These are phyloP conservation scores for Gossypium thurberi DNA, from an alignment of 345 rosid species.

Conservation along the genomic window DNA sequence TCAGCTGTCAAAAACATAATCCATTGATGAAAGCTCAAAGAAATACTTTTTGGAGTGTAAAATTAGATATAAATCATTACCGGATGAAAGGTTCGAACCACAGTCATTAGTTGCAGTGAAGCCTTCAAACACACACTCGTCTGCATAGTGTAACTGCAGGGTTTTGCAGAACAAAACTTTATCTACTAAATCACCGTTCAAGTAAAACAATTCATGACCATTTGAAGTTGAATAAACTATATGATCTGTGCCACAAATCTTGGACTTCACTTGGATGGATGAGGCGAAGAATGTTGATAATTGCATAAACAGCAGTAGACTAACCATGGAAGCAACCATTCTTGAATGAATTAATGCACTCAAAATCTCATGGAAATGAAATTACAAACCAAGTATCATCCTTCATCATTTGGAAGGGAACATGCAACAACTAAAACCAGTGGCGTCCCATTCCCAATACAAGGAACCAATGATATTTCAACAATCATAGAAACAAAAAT, in stretches of 20 bases:
- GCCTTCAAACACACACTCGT: conserved; percentile 36
- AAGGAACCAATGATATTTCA: neutral
- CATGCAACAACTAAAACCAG: neutral
- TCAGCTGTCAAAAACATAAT: conserved; percentile 30
- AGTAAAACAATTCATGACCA: conserved; percentile 36
- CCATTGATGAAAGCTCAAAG: conserved; percentile 6
- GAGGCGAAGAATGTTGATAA: conserved; percentile 33
- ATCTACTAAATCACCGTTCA: conserved; percentile 54
- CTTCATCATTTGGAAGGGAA: conserved; percentile 12
- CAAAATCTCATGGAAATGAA: conserved; percentile 12
- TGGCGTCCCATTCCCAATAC: neutral
- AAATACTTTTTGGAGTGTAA: neutral
- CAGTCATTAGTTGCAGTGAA: conserved; percentile 32
- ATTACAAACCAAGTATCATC: neutral
- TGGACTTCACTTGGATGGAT: conserved; percentile 34
- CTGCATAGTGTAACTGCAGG: conserved; percentile 36
- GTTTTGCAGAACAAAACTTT: conserved; percentile 47
- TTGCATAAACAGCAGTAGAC: conserved; percentile 37
- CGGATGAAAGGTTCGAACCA: conserved; percentile 32
- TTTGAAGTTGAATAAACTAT: conserved; percentile 36
- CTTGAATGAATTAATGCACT: conserved; percentile 17
- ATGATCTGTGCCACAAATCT: conserved; percentile 46
- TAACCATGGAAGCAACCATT: conserved; percentile 28
- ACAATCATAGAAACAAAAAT: too few relatives aligned
- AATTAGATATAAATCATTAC: conserved; percentile 23